Conservation (phyloP, 2,329 filamentous ascomycete species). For the Ascochyta lentis region DNA sequence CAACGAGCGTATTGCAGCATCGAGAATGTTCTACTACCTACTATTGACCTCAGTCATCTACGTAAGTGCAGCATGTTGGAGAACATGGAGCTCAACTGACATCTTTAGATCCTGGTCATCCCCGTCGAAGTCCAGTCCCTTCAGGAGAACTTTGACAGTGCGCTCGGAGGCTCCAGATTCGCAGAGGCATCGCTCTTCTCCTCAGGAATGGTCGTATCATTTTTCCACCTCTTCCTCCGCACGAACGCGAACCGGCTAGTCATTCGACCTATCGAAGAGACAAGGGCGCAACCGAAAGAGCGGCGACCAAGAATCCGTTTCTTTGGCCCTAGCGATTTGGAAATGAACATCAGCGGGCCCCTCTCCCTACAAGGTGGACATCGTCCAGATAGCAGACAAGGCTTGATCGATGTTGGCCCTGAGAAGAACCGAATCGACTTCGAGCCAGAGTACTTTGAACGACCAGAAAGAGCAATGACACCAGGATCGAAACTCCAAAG, state of each 20-base stretch:
- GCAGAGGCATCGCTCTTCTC: slow-evolving; percentile 71
- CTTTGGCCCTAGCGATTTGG: slow-evolving; percentile 53
- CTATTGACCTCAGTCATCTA: slow-evolving; percentile 62
- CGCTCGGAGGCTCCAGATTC: slow-evolving; percentile 65
- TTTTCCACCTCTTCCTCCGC: slow-evolving; percentile 71
- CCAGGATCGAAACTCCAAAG: slow-evolving; percentile 38
- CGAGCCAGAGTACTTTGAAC: slow-evolving; percentile 41
- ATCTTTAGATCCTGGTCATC: slow-evolving; percentile 61
- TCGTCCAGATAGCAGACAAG: slow-evolving; percentile 44
- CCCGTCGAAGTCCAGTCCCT: slow-evolving; percentile 68
- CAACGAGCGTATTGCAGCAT: slow-evolving; percentile 68
- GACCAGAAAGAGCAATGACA: slow-evolving; percentile 41
- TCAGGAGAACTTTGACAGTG: slow-evolving; percentile 48
- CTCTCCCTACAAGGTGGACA: slow-evolving; percentile 42
- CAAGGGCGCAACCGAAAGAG: slow-evolving; percentile 48
- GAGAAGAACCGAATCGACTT: slow-evolving; percentile 49
- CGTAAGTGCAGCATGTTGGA: slow-evolving; percentile 52
- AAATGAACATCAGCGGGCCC: slow-evolving; percentile 51
- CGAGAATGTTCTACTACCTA: slow-evolving; percentile 73
- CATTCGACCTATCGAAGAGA: slow-evolving; percentile 58
- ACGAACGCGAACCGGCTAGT: slow-evolving; percentile 67
- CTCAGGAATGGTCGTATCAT: slow-evolving; percentile 69
- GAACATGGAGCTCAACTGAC: slow-evolving; percentile 9
- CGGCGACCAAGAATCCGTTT: slow-evolving; percentile 58
- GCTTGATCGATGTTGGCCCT: slow-evolving; percentile 45